Evolutionary conservation across 2,329 filamentous ascomycete species (phyloP).

Genomic region (Colletotrichum sp.): DNA sequence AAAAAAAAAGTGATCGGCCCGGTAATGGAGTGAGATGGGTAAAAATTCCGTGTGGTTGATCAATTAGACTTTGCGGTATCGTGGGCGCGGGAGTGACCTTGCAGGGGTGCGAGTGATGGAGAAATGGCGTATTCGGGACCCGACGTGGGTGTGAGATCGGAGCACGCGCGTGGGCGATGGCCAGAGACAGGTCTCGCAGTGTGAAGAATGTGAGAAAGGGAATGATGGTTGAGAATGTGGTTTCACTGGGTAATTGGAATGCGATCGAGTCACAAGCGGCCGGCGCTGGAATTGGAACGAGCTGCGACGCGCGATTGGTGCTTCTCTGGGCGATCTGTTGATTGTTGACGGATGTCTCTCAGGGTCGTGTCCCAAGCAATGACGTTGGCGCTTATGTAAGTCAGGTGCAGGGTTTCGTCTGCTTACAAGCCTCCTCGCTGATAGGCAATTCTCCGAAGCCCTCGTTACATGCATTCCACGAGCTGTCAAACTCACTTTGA

Average conservation of each 20-base stretch:
- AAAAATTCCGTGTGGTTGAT: background rate
- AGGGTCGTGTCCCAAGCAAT: background rate
- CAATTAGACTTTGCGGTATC: conserved; percentile 15
- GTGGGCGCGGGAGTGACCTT: conserved; percentile 2
- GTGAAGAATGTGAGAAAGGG: background rate
- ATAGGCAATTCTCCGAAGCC: background rate
- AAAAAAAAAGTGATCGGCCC: background rate
- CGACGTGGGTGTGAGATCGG: background rate
- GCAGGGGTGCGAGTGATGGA: background rate
- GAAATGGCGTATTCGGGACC: background rate
- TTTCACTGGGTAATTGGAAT: background rate
- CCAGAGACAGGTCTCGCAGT: background rate
- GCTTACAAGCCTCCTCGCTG: background rate
- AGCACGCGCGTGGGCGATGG: background rate
- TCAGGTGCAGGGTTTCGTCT: background rate
- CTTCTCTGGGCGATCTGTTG: conserved; percentile 10
- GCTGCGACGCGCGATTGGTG: background rate
- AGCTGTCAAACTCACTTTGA: background rate
- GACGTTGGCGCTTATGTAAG: conserved; percentile 6
- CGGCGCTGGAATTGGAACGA: background rate
- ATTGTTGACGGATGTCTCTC: background rate
- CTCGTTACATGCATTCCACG: background rate
- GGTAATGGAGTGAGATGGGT: background rate
- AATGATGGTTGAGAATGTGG: background rate
- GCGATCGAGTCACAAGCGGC: background rate